Conservation (phyloP, 441 rosid species). For the Theobroma grandiflorum region DNA sequence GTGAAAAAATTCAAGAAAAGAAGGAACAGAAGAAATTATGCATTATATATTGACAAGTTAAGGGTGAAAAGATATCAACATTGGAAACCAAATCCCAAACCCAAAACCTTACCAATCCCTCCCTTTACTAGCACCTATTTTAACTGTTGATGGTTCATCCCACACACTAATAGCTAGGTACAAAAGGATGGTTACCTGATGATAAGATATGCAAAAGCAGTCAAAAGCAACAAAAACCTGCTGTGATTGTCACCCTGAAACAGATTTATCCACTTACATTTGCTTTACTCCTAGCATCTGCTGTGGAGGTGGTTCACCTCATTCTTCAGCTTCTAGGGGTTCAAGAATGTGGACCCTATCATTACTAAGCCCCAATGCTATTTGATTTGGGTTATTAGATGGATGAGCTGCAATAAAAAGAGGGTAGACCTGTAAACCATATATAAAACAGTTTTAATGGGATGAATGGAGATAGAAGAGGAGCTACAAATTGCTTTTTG, state of each 20-base stretch:
- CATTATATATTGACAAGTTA: too few species aligned
- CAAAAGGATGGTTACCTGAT: background rate
- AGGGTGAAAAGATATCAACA: too few species aligned
- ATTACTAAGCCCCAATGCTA: slow-evolving; percentile 13
- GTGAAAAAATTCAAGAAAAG: too few species aligned
- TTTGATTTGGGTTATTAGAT: background rate
- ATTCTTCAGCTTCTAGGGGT: slow-evolving; percentile 1
- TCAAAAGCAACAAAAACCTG: background rate
- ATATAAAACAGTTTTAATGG: background rate
- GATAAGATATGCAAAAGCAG: background rate
- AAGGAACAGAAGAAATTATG: too few species aligned
- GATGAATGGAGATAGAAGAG: background rate
- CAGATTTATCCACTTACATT: background rate
- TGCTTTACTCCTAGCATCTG: background rate
- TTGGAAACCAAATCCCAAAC: too few species aligned
- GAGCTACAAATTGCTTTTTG: background rate
- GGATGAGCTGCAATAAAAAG: slow-evolving; percentile 21
- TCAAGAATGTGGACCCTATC: slow-evolving; percentile 2
- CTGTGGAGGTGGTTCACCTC: background rate
- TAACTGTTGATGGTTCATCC: background rate
- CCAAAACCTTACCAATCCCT: background rate
- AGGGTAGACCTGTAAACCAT: background rate
- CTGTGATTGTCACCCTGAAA: background rate
- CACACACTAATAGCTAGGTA: background rate
- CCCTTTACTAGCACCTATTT: background rate